Evolutionary conservation across 495 filamentous ascomycete genomes (phyloP), one percentile per base, ranked within the genome.

Genomic region (Pseudevernia furfuracea): DNA sequence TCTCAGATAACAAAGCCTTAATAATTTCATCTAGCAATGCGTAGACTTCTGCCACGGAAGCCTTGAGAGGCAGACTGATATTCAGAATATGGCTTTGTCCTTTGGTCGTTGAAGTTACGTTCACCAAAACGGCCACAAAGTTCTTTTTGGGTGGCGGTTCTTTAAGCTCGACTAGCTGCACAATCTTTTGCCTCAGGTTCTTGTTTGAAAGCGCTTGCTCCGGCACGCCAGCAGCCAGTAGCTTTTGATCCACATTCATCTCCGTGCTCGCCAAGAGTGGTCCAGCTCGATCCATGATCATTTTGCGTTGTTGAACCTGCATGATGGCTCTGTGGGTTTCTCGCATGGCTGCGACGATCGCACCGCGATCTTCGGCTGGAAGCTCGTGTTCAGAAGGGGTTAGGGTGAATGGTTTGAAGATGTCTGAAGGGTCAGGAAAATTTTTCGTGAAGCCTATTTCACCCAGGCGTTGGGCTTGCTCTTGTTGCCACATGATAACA

Each of bases 371-470:
- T 15, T 41, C 23, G n/a, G 46, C 48, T 36, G 36, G 39, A 49
- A 49, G 43, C 36, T 32, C 41, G 52, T 19, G 10, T 34, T 14
- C 46, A 32, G 58, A 41, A 32, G 34, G 0, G 48, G 34, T 12
- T 7, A 36, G 39, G 12, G 32, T 43, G 37, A n/a, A 53, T 2
- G 61, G 32, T 11, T n/a, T 57, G 10, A 62, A 58, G 21, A 56
- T 34, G 1, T 61, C 64, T 4, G 44, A 41, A 55, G 64, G 34
- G 17, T 55, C 19, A 23, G 59, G 49, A 41, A 63, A 66, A 17
- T 62, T 57, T 1, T 28, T 59, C 9, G 19, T 49, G n/a, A 61
- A 52, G 19, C 65, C 65, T 6, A 62, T 19, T 53, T 62, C 60
- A 10, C 65, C 59, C 32, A 32, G 38, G 4, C 7, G 10, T 5